Conservation (phyloP, 2,329 filamentous ascomycete species). For the Zasmidium citrigriseum region DNA sequence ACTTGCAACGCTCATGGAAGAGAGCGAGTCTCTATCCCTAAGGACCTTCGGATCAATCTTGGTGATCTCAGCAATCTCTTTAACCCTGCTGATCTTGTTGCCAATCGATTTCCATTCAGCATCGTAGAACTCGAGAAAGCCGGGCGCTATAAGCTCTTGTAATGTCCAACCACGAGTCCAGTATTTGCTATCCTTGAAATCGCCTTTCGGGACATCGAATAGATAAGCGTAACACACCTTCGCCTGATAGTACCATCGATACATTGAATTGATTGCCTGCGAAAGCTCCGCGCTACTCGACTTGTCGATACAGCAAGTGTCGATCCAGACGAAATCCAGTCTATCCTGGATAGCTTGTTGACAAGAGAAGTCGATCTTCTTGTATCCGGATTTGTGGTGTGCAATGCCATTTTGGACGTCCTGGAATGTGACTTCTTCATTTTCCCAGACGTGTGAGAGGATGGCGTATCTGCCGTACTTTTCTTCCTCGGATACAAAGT, state of each 20-base stretch:
- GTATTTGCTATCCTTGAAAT: constrained; percentile 16
- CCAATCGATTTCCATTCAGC: constrained; percentile 16
- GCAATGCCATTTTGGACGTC: constrained; percentile 17
- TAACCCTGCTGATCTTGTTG: constrained; percentile 19
- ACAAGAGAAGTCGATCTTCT: constrained; percentile 25
- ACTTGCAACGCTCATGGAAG: constrained; percentile 20
- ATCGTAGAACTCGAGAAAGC: constrained; percentile 23
- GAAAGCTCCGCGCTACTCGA: constrained; percentile 38
- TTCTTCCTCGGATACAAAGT: constrained; percentile 20
- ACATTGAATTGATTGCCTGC: constrained; percentile 35
- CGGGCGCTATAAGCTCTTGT: constrained; percentile 27
- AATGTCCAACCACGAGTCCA: constrained; percentile 28
- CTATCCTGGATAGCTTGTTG: constrained; percentile 27
- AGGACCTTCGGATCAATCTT: constrained; percentile 29
- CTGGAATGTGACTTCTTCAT: constrained; percentile 26
- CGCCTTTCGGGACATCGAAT: constrained; percentile 7
- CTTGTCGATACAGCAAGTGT: constrained; percentile 45
- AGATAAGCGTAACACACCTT: constrained; percentile 40
- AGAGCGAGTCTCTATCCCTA: constrained; percentile 12
- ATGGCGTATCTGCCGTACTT: constrained; percentile 28
- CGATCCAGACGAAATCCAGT: constrained; percentile 39
- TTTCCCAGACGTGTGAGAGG: constrained; percentile 28
- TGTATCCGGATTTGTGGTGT: constrained; percentile 20
- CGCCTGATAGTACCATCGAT: constrained; percentile 38
- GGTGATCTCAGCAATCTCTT: constrained; percentile 32